These are phyloP conservation scores for Gossypium raimondii DNA, from an alignment of 345 rosid genomes.

Conservation along the genomic window DNA sequence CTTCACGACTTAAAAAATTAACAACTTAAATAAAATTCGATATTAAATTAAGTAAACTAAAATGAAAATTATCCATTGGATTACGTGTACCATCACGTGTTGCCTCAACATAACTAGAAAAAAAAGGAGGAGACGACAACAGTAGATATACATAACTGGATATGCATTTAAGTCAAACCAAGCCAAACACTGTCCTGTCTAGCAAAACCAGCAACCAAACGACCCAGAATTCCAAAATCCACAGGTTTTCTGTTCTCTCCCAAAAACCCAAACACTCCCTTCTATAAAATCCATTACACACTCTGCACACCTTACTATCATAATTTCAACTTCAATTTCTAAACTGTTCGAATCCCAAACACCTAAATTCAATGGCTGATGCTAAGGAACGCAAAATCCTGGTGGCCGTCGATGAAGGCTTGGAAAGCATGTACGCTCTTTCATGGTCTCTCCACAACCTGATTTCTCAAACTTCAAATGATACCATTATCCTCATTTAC, in stretches of 20 bases:
- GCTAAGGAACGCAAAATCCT: constrained; percentile 36
- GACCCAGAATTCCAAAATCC: not conserved
- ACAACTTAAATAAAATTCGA: too few species aligned
- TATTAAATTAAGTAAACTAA: too few species aligned
- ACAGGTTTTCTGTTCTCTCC: not conserved
- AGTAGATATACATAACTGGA: not conserved
- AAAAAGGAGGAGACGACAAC: not conserved
- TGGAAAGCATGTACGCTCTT: constrained; percentile 63
- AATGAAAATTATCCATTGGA: too few species aligned
- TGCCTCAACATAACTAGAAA: too few species aligned
- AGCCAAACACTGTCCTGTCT: not conserved
- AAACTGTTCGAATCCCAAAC: not conserved
- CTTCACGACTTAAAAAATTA: too few species aligned
- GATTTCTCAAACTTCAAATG: constrained; percentile 26
- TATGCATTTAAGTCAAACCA: not conserved
- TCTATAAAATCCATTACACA: not conserved
- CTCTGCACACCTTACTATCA: not conserved
- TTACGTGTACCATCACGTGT: too few species aligned
- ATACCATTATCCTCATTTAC: constrained; percentile 49
- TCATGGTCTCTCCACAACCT: constrained; percentile 53
- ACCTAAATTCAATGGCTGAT: constrained; percentile 13
- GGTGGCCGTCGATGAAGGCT: constrained; percentile 60
- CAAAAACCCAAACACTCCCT: not conserved
- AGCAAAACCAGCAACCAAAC: not conserved
- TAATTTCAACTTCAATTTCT: not conserved